Conservation (phyloP, 164 flowering plant species). For the Malania oleifera region DNA sequence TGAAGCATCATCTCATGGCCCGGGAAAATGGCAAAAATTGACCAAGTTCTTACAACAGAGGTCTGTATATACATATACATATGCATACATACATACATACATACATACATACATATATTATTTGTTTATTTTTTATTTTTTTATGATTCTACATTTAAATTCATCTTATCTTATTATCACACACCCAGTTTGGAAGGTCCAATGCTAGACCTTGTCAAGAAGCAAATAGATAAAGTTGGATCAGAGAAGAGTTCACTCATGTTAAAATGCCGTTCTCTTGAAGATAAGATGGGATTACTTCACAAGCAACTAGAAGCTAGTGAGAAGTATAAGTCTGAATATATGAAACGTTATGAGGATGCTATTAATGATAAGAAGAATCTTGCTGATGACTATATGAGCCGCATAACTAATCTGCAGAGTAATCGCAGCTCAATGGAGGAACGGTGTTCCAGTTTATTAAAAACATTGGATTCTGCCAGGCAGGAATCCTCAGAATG, state of each 20-base stretch:
- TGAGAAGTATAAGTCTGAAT: constrained; percentile 75
- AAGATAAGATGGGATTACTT: constrained; percentile 65
- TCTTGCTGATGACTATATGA: constrained; percentile 72
- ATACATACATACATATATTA: too few relatives aligned
- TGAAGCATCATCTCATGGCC: constrained; percentile 79
- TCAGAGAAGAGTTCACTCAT: constrained; percentile 74
- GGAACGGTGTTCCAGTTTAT: constrained; percentile 56
- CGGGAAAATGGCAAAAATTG: constrained; percentile 86
- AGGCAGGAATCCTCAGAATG: constrained; percentile 71
- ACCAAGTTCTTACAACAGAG: constrained; percentile 72
- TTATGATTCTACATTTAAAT: neutral
- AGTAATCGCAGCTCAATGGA: constrained; percentile 71
- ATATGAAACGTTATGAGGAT: constrained; percentile 86
- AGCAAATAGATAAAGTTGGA: constrained; percentile 62
- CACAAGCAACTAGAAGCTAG: constrained; percentile 83
- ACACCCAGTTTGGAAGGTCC: constrained; percentile 85
- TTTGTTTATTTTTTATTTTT: neutral
- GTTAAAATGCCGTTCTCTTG: constrained; percentile 77
- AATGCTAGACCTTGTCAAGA: constrained; percentile 62
- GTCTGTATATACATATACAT: constrained; percentile 36
- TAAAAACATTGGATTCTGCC: constrained; percentile 53
- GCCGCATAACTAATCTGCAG: constrained; percentile 66
- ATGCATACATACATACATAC: too few relatives aligned
- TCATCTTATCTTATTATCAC: neutral
- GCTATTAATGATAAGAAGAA: constrained; percentile 80